Evolutionary conservation across 192 early-diverging fungal species (phyloP).

Genomic region (Ambispora gerdemannii): DNA sequence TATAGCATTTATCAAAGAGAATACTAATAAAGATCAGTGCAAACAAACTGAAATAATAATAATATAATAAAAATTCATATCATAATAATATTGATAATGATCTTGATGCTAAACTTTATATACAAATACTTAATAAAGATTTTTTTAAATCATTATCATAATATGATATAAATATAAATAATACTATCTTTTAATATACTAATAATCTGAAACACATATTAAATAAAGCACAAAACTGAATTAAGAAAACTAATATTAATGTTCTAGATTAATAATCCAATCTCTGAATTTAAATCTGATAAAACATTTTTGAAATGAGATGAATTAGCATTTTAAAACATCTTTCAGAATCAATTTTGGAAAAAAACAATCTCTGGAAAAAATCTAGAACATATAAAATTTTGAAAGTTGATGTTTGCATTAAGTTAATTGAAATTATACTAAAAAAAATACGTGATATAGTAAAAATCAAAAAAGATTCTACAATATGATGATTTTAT

Average conservation of each 20-base stretch:
- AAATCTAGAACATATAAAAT: not conserved
- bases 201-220: not conserved
- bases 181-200: slow-evolving; percentile 7
- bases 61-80: not conserved
- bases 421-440: slow-evolving; percentile 5
- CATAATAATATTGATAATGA: not conserved
- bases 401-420: not conserved
- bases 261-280: slow-evolving; percentile 23
- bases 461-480: slow-evolving; percentile 10
- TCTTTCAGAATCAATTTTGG: not conserved
- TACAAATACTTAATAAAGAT: slow-evolving; percentile 4
- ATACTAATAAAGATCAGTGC: too few species aligned
- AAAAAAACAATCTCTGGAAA: not conserved
- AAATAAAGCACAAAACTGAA: slow-evolving; percentile 5
- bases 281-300: slow-evolving; percentile 29
- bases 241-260: slow-evolving; percentile 12
- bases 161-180: not conserved
- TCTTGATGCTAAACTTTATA: slow-evolving; percentile 9
- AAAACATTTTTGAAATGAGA: slow-evolving; percentile 27
- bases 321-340: not conserved
- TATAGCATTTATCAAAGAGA: too few species aligned
- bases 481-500: slow-evolving; percentile 23
- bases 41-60: too few species aligned
- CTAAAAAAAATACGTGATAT: not conserved
- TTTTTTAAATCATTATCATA: not conserved